Evolutionary conservation across 305 asterid species (phyloP).

Genomic region (Fraxinus latifolia): DNA sequence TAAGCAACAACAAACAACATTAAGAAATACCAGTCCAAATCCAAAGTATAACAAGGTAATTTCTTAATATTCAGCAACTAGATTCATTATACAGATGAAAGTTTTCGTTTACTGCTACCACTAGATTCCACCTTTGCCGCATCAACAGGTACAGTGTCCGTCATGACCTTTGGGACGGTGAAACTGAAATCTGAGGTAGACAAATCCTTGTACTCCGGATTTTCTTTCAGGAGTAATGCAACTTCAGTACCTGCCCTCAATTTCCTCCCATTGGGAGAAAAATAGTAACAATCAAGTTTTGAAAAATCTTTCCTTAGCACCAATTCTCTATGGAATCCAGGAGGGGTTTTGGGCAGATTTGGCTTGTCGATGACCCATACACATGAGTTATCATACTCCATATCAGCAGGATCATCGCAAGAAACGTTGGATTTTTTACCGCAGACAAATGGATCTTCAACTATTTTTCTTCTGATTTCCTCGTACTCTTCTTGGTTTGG

Average conservation of each 20-base stretch:
- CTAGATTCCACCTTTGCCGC: neutral
- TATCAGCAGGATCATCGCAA: conserved; percentile 47
- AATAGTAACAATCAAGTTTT: conserved; percentile 47
- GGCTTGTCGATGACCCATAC: conserved; percentile 65
- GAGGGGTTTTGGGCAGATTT: conserved; percentile 49
- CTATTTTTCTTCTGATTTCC: conserved; percentile 48
- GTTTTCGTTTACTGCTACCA: neutral
- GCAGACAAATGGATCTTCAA: conserved; percentile 51
- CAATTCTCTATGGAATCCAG: conserved; percentile 42
- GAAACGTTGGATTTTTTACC: conserved; percentile 28
- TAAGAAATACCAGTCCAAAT: neutral
- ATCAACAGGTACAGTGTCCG: conserved; percentile 30
- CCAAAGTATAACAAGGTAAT: neutral
- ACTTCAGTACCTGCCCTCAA: conserved; percentile 47
- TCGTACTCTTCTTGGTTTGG: conserved; percentile 53
- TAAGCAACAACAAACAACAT: neutral
- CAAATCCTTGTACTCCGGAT: conserved; percentile 33
- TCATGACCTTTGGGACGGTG: conserved; percentile 41
- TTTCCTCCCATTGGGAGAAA: conserved; percentile 38
- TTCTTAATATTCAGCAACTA: neutral
- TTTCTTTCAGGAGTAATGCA: conserved; percentile 30
- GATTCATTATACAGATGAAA: neutral
- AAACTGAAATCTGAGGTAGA: conserved; percentile 46
- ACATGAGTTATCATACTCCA: conserved; percentile 40
- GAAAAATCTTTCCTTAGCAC: conserved; percentile 39